A percentile compares a stretch with the other conserved stretches of the same genome.
Evolutionary conservation across 257 asterid species (phyloP).

Genomic region (Parsonsia alboflavescens): DNA sequence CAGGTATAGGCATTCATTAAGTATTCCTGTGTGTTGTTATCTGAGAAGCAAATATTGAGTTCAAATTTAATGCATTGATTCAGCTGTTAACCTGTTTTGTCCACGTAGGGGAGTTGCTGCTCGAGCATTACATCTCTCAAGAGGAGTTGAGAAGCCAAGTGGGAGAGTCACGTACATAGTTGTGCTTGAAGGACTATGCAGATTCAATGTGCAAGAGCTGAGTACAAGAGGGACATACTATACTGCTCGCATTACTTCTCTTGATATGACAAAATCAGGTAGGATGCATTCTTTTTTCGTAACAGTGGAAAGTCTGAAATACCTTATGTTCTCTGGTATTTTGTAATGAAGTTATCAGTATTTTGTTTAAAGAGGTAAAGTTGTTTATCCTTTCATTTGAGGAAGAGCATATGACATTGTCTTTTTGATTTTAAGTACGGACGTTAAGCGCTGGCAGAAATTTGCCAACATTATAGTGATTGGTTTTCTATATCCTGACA

Average conservation of each 20-base stretch:
- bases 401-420: background rate
- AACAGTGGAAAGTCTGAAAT: background rate
- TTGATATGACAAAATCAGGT: slow-evolving; percentile 86
- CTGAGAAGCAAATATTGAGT: background rate
- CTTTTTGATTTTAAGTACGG: background rate
- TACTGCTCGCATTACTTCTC: slow-evolving; percentile 91
- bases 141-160: slow-evolving; percentile 99
- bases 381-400: background rate
- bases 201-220: slow-evolving; percentile 94
- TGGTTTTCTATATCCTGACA: slow-evolving; percentile 2
- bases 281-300: slow-evolving; percentile 12
- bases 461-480: background rate
- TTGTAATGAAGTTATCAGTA: background rate
- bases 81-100: slow-evolving; percentile 16
- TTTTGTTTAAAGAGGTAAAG: background rate
- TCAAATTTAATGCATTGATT: slow-evolving; percentile 3
- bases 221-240: slow-evolving; percentile 94
- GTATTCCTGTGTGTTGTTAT: background rate
- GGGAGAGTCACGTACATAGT: slow-evolving; percentile 97
- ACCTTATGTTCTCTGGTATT: background rate
- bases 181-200: slow-evolving; percentile 94
- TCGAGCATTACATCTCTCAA: slow-evolving; percentile 92
- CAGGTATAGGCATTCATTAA: slow-evolving; percentile 38
- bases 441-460: background rate
- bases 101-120: slow-evolving; percentile 80